A percentile compares a stretch with the other conserved stretches of the same genome.
Evolutionary conservation across 495 filamentous ascomycete genomes (phyloP).

Genomic region (Neurospora tetraspora): DNA sequence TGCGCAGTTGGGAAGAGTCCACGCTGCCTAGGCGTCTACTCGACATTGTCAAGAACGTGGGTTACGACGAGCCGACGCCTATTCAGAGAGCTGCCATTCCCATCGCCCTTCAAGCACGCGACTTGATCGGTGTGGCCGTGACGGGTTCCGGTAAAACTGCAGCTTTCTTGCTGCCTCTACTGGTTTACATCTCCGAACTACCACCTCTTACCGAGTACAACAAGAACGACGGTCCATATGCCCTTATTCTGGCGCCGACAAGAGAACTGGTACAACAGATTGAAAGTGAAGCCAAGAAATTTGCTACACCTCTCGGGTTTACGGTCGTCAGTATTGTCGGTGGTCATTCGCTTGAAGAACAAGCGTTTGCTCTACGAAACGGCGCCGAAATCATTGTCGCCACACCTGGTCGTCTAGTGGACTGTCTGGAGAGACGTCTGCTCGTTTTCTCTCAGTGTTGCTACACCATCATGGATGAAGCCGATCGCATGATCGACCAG

Average conservation of each 20-base stretch:
- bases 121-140: slow-evolving; percentile 95
- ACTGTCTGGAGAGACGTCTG: slow-evolving; percentile 90
- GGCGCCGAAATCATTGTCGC: slow-evolving; percentile 98
- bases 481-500: slow-evolving; percentile 97
- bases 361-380: slow-evolving; percentile 85
- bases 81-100: slow-evolving; percentile 94
- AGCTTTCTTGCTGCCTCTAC: slow-evolving; percentile 82
- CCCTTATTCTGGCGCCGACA: slow-evolving; percentile 93
- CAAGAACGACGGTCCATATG: slow-evolving; percentile 94
- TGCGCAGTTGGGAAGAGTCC: slow-evolving; percentile 92
- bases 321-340: slow-evolving; percentile 95
- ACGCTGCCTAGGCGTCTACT: slow-evolving; percentile 68
- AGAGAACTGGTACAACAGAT: slow-evolving; percentile 98
- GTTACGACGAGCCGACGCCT: slow-evolving; percentile 86
- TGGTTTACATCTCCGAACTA: slow-evolving; percentile 94
- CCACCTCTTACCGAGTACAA: slow-evolving; percentile 77
- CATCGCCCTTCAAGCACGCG: slow-evolving; percentile 84
- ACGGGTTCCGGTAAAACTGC: slow-evolving; percentile 99
- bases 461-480: slow-evolving; percentile 96
- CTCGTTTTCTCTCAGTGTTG: slow-evolving; percentile 91
- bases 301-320: slow-evolving; percentile 84
- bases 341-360: slow-evolving; percentile 91
- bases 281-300: slow-evolving; percentile 88
- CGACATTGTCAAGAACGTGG: slow-evolving; percentile 73
- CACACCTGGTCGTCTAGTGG: slow-evolving; percentile 91